Conservation (phyloP, 441 rosid species). For the Gossypium davidsonii region DNA sequence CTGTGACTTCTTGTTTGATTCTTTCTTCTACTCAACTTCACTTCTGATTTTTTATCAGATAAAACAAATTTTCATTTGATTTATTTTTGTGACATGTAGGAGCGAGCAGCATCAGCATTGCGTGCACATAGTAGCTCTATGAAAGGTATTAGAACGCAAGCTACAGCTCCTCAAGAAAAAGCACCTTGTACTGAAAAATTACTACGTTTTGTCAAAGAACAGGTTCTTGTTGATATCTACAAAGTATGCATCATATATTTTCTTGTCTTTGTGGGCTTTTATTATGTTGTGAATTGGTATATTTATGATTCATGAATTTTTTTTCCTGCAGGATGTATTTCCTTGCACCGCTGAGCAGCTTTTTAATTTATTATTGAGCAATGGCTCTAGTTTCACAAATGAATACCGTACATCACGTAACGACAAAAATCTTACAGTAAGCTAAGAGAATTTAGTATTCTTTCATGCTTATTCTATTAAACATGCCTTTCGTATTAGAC, state of each 20-base stretch:
- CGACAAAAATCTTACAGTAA: constrained; percentile 77
- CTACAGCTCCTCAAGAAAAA: constrained; percentile 43
- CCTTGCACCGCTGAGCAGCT: constrained; percentile 73
- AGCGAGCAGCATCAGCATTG: constrained; percentile 73
- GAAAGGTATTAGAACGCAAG: constrained; percentile 41
- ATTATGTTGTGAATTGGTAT: constrained; percentile 3
- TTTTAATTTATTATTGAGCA: constrained; percentile 55
- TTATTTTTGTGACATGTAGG: constrained; percentile 40
- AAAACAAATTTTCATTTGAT: background rate
- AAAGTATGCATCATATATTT: constrained; percentile 41
- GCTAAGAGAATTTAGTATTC: constrained; percentile 22
- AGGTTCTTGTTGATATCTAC: constrained; percentile 68
- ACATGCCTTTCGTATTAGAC: background rate
- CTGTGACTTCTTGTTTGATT: constrained; percentile 8
- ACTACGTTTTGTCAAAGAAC: constrained; percentile 77
- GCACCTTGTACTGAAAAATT: constrained; percentile 44
- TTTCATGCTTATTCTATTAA: background rate
- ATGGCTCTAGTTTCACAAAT: constrained; percentile 56
- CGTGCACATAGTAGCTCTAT: constrained; percentile 95
- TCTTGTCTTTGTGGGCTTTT: constrained; percentile 6
- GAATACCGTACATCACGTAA: constrained; percentile 67
- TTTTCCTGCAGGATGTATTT: constrained; percentile 56
- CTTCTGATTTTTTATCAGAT: background rate
- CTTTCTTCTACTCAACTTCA: background rate
- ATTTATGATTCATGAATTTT: constrained; percentile 18